Conservation (phyloP, 1,284 basidiomycete genomes). For the Leccinum pachyderme region DNA sequence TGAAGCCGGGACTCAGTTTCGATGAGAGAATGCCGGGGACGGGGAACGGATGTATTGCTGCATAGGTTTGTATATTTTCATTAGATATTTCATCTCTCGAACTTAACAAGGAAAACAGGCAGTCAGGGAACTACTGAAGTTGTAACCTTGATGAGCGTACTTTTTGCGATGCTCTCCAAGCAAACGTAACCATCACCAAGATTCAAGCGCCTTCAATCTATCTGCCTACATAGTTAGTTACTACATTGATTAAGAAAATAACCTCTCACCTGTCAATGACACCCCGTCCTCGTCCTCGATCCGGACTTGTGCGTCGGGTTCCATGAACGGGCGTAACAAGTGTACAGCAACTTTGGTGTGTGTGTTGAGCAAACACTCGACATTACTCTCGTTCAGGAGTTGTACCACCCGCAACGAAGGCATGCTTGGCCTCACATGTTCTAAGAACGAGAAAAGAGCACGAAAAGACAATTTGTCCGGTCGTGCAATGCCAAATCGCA, state of each 20-base stretch:
- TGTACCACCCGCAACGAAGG: slow-evolving; percentile 27
- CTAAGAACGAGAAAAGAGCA: slow-evolving; percentile 16
- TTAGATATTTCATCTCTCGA: too few species aligned
- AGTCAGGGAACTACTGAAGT: too few species aligned
- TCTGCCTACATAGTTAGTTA: background rate
- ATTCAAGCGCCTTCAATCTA: background rate
- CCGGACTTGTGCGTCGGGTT: background rate
- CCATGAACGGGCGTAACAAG: background rate
- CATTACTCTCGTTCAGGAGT: slow-evolving; percentile 16
- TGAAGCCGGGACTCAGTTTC: too few species aligned
- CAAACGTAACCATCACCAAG: background rate
- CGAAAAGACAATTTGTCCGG: slow-evolving; percentile 11
- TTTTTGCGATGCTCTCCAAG: background rate
- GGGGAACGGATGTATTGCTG: too few species aligned
- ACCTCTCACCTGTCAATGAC: background rate
- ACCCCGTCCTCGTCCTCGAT: background rate
- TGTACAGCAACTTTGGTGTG: background rate
- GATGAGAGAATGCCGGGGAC: too few species aligned
- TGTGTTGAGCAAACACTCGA: slow-evolving; percentile 13
- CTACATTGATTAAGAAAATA: background rate
- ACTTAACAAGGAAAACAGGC: too few species aligned
- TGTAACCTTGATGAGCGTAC: too few species aligned
- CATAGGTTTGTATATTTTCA: too few species aligned
- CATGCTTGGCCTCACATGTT: slow-evolving; percentile 7
- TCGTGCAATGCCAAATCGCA: slow-evolving; percentile 4